These are phyloP conservation scores for Thelonectria discophora DNA, from an alignment of 2,329 filamentous ascomycete genomes.

Conservation along the genomic window DNA sequence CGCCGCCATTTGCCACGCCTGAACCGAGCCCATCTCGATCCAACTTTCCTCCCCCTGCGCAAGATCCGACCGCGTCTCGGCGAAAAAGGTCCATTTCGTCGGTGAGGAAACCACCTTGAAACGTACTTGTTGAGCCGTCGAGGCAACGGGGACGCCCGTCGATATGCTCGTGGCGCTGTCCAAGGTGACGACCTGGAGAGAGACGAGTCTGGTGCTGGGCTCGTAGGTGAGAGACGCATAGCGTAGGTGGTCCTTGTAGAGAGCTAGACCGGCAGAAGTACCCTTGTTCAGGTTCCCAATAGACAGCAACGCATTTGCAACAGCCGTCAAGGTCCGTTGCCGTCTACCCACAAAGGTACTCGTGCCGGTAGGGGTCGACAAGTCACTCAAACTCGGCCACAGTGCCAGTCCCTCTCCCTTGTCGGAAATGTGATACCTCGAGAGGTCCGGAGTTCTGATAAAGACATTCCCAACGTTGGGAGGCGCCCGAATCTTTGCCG, in stretches of 20 bases:
- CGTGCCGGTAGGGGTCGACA: conserved; percentile 18
- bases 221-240: conserved; percentile 20
- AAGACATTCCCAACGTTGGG: conserved; percentile 13
- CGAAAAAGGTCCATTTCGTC: conserved; percentile 18
- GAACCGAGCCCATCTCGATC: conserved; percentile 19
- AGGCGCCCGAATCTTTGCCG: background rate
- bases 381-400: background rate
- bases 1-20: conserved; percentile 11
- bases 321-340: conserved; percentile 19
- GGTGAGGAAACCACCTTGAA: conserved; percentile 15
- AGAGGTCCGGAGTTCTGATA: conserved; percentile 21
- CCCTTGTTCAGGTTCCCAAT: background rate
- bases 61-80: background rate
- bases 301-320: conserved; percentile 17
- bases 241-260: conserved; percentile 27
- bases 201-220: background rate
- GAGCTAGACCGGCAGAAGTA: conserved; percentile 13
- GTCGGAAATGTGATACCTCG: conserved; percentile 8
- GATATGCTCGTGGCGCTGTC: conserved; percentile 3
- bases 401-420: background rate
- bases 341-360: conserved; percentile 20
- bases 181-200: conserved; percentile 2
- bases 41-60: background rate
- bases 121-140: background rate
- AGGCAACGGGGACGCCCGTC: background rate